Evolutionary conservation across 176 grass and related monocot species (phyloP), one percentile per base, ranked within the genome.

Genomic region (Pharus latifolius): DNA sequence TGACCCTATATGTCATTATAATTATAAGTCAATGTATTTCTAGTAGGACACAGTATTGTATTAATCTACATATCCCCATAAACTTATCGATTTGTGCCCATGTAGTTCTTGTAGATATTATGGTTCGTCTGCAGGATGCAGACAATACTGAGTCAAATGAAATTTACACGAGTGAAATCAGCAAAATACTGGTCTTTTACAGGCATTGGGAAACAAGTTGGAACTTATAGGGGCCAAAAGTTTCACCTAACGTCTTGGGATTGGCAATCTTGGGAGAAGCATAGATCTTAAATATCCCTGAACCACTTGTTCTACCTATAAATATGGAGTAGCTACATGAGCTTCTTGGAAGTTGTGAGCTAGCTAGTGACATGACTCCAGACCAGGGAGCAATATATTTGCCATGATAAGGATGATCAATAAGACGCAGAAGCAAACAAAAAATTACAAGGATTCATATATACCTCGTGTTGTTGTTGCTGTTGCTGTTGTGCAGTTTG

Each of bases 261-360:
- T 85, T 42, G 37, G 63, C 11, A 63, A 80, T 63, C 55, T 85
- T 75, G 83, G 76, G 70, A 74, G 76, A 12, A 75, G 56, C 63
- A 80, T n/a, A 63, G 13, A 63, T 62, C 76, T 56, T 85, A 75
- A 80, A 85, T 80, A 76, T 2, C 38, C 48, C 27, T 51, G 63
- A 31, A 61, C 25, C 30, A 60, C 63, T 69, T 80, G n/a, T n/a
- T n/a, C 54, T 47, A 58, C 54, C 63, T 55, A 40, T 75, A 35
- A n/a, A n/a, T n/a, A n/a, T n/a, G n/a, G n/a, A n/a, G n/a, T 49
- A 77, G 46, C 69, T 80, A 62, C 34, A 67, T 73, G 69, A 85
- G 76, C 70, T 74, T 74, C 83, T 80, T 69, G 70, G 76, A 70
- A 85, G 63, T 85, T 80, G 69, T 75, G 54, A 70, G 55, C 54